Evolutionary conservation across 2,329 filamentous ascomycete species (phyloP).

Genomic region (Berkeleyomyces rouxiae): DNA sequence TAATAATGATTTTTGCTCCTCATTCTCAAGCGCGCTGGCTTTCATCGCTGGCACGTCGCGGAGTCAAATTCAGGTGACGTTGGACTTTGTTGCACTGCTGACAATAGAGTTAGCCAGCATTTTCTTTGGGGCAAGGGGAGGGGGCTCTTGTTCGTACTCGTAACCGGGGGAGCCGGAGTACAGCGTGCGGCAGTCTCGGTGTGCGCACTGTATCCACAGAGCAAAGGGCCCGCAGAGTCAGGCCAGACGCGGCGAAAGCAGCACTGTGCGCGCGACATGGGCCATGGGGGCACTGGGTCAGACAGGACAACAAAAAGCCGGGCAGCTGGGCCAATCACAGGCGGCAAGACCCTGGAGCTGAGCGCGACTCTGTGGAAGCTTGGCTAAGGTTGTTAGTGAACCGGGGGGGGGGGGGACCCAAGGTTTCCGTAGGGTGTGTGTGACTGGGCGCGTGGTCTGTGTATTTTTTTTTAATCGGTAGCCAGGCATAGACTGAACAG

Average conservation of each 20-base stretch:
- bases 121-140: neutral
- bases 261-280: neutral
- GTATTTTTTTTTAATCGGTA: neutral
- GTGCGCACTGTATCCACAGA: neutral
- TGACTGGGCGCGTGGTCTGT: neutral
- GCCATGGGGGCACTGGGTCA: neutral
- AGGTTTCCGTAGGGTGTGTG: too few relatives aligned
- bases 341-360: neutral
- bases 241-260: neutral
- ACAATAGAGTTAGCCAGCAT: neutral
- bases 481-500: too few relatives aligned
- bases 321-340: slow-evolving; percentile 1
- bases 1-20: too few relatives aligned
- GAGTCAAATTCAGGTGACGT: too few relatives aligned
- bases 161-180: slow-evolving; percentile 10
- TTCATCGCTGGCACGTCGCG: too few relatives aligned
- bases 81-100: too few relatives aligned
- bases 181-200: neutral
- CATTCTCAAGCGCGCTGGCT: too few relatives aligned
- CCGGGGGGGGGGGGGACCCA: too few relatives aligned
- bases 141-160: slow-evolving; percentile 11
- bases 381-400: neutral
- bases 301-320: neutral
- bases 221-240: neutral
- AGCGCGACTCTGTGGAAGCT: neutral